Evolutionary conservation across 768 basidiomycete genomes (phyloP), one percentile per base, ranked within the genome.

Genomic region (Termitomyces sp.): DNA sequence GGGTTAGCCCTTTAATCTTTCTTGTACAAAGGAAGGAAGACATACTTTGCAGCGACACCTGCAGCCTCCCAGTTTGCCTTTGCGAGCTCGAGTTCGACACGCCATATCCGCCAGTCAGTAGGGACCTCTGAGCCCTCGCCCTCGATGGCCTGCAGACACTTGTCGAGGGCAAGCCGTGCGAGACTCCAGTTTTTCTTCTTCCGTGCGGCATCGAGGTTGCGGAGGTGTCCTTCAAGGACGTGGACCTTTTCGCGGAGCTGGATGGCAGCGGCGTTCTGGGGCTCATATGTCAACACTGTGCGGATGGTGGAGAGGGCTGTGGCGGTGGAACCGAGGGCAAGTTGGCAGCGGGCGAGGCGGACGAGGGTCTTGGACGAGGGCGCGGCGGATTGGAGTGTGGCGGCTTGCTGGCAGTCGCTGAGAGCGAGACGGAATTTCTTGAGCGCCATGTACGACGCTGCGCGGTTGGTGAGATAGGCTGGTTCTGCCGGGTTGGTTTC

Each of bases 401-500:
- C 78, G 4, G 92, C 93, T 37, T 77, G 77, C 69, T 91, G 91
- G 66, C 91, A 94, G 67, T 95, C 93, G 39, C 79, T 80, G 18
- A 94, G 76, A 0, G 93, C 93, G 0, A 76, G 73, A 34, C 84
- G 78, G 78, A 88, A 95, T 36, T 83, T 83, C 68, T 93, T 93
- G 53, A 90, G 68, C 0, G 85, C 83, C 83, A 95, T 95, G 68
- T 87, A 83, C 2, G 92, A 87, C 0, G 93, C 93, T 0, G 93
- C 93, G 31, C 93, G 85, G 70, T 95, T 95, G 0, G 91, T 91
- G 61, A 88, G 76, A 67, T 89, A 95, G 3, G 88, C 80, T 0
- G 92, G 84, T 70, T 94, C 89, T 4, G 75, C 64, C 0, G 85
- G 71, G 59, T 84, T 84, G 63, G 88, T 73, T 58, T 83, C 85